Evolutionary conservation across 805 yeast genomes (phyloP).

Genomic region (Myxozyma monticola): DNA sequence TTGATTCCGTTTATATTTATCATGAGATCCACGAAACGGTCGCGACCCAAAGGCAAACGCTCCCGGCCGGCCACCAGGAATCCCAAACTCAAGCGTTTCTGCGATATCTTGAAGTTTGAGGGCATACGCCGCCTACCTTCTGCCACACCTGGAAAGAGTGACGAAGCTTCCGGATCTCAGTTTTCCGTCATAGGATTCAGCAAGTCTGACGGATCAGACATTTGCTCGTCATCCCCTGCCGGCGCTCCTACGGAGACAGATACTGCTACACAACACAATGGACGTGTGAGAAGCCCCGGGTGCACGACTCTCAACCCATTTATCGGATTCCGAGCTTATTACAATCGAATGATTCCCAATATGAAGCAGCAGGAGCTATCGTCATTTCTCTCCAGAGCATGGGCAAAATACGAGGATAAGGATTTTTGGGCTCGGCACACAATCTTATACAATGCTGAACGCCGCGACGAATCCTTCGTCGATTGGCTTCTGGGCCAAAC

Average conservation of each 20-base stretch:
- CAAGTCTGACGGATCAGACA: background rate
- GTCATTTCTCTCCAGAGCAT: constrained; percentile 14
- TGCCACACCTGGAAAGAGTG: too few species aligned
- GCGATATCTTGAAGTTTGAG: too few species aligned
- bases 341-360: constrained; percentile 17
- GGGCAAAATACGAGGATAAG: constrained; percentile 21
- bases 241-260: background rate
- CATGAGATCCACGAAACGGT: too few species aligned
- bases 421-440: constrained; percentile 23
- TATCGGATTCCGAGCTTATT: constrained; percentile 24
- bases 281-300: too few species aligned
- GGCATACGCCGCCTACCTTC: too few species aligned
- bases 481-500: constrained; percentile 21
- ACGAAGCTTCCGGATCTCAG: too few species aligned
- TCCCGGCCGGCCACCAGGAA: too few species aligned
- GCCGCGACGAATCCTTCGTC: constrained; percentile 10
- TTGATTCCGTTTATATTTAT: too few species aligned
- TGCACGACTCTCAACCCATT: constrained; percentile 21
- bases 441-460: constrained; percentile 15
- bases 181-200: background rate
- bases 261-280: background rate
- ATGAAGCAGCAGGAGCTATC: constrained; percentile 19
- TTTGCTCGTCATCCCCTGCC: background rate
- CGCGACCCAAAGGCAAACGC: too few species aligned
- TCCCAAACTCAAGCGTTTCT: too few species aligned